Evolutionary conservation across 192 early-diverging fungal genomes (phyloP).

Genomic region (Backusella tarrabulga): DNA sequence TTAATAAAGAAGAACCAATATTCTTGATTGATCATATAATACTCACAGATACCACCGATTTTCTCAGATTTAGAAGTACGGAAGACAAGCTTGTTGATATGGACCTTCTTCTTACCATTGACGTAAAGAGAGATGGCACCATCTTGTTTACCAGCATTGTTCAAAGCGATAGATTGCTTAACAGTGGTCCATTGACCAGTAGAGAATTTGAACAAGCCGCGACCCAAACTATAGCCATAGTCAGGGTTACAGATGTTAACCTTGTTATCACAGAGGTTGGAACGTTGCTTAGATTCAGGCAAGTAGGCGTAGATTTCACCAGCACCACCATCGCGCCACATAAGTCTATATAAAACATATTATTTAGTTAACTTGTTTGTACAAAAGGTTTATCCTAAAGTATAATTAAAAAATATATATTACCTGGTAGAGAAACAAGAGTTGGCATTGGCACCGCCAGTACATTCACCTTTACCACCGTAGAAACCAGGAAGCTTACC

Average conservation of each 20-base stretch:
- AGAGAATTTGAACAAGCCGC: constrained; percentile 44
- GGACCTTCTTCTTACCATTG: constrained; percentile 23
- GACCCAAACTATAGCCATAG: constrained; percentile 53
- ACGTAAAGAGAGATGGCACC: constrained; percentile 14
- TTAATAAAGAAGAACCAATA: neutral
- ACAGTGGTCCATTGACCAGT: constrained; percentile 46
- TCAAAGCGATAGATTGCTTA: constrained; percentile 38
- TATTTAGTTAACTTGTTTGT: neutral
- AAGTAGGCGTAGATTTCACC: constrained; percentile 56
- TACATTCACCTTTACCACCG: constrained; percentile 47
- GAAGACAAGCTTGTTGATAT: constrained; percentile 15
- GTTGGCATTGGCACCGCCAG: constrained; percentile 45
- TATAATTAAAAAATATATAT: constrained; percentile 1
- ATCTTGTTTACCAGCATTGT: constrained; percentile 23
- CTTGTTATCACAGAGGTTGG: constrained; percentile 25
- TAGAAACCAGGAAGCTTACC: constrained; percentile 62
- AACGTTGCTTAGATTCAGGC: constrained; percentile 18
- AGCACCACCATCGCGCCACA: constrained; percentile 47
- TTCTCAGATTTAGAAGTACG: neutral
- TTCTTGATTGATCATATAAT: neutral
- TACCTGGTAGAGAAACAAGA: constrained; percentile 56
- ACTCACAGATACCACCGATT: constrained; percentile 32
- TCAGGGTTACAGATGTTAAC: constrained; percentile 48
- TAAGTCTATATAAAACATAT: constrained; percentile 25
- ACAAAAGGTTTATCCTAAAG: neutral